Percentiles rank a stretch among this genome's conserved stretches.
These are phyloP conservation scores for Parietaria judaica DNA, from an alignment of 306 rosid species.

Conservation along the genomic window DNA sequence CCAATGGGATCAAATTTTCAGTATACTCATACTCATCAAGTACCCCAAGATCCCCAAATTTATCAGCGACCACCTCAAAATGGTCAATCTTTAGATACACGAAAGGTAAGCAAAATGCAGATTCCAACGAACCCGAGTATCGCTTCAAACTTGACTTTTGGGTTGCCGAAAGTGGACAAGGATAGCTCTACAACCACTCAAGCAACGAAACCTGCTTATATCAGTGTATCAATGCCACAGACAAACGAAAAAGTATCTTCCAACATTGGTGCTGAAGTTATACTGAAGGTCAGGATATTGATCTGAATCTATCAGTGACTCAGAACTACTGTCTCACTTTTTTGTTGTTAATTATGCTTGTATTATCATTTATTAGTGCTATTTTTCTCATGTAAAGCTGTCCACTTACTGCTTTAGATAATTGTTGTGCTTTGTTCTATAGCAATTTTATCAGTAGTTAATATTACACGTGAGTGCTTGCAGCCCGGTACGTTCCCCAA, in stretches of 20 bases:
- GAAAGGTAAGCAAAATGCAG: conserved; percentile 67
- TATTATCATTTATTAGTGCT: not conserved
- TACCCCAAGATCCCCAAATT: conserved; percentile 24
- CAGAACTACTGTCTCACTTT: too few relatives aligned
- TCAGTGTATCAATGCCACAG: conserved; percentile 70
- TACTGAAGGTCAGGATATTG: conserved; percentile 56
- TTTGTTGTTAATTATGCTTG: not conserved
- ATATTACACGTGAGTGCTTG: conserved; percentile 29
- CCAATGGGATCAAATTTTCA: conserved; percentile 41
- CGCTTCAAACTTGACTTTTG: conserved; percentile 59
- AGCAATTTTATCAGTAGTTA: not conserved
- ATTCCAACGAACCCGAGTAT: conserved; percentile 97
- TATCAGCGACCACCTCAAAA: conserved; percentile 40
- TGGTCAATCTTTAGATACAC: conserved; percentile 56
- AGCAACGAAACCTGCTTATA: conserved; percentile 69
- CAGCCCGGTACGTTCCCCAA: conserved; percentile 92
- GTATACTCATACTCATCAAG: conserved; percentile 57
- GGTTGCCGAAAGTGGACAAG: conserved; percentile 58
- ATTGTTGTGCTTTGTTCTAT: not conserved
- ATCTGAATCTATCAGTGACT: not conserved
- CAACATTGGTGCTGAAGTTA: conserved; percentile 58
- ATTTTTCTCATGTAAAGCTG: too few relatives aligned
- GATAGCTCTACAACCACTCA: conserved; percentile 42
- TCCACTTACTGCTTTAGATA: not conserved
- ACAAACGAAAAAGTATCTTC: conserved; percentile 47